phyloP scores from a whole-genome alignment of 768 basidiomycete genomes.

The Cyclocybe aegerita region DNA sequence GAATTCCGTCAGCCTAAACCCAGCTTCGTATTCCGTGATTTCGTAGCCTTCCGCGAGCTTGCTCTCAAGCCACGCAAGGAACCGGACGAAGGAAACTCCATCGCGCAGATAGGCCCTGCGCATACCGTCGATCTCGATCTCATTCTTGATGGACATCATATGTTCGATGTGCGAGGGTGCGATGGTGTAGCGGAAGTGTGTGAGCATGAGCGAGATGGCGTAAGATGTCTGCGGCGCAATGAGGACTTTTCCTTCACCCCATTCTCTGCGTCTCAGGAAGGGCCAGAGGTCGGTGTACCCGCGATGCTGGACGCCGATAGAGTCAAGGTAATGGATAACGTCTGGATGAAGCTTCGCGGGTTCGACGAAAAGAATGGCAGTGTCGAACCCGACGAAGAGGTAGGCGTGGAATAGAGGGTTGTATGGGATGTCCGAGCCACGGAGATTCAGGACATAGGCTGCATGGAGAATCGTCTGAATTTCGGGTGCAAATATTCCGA shows the following conservation, averaged over 20 bases:
- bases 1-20: slow-evolving; percentile 77
- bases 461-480: slow-evolving; percentile 5
- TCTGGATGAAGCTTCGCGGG: slow-evolving; percentile 58
- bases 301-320: slow-evolving; percentile 53
- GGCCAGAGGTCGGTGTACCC: slow-evolving; percentile 81
- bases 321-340: slow-evolving; percentile 55
- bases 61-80: slow-evolving; percentile 89
- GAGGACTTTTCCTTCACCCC: slow-evolving; percentile 79
- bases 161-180: slow-evolving; percentile 68
- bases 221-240: slow-evolving; percentile 76
- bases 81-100: slow-evolving; percentile 79
- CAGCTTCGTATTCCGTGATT: slow-evolving; percentile 92
- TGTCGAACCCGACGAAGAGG: slow-evolving; percentile 64
- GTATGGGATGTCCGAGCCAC: slow-evolving; percentile 88
- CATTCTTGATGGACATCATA: slow-evolving; percentile 88
- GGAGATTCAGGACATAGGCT: slow-evolving; percentile 88
- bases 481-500: no score
- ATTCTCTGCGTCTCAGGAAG: slow-evolving; percentile 71
- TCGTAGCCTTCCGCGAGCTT: slow-evolving; percentile 75
- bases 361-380: slow-evolving; percentile 79
- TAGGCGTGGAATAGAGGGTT: slow-evolving; percentile 93
- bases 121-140: slow-evolving; percentile 80
- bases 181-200: slow-evolving; percentile 78
- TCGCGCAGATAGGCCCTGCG: slow-evolving; percentile 86
- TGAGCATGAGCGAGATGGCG: slow-evolving; percentile 83